Base-by-base conservation (phyloP, 2,329 filamentous ascomycete genomes). In the Penicillium brevicompactum region DNA sequence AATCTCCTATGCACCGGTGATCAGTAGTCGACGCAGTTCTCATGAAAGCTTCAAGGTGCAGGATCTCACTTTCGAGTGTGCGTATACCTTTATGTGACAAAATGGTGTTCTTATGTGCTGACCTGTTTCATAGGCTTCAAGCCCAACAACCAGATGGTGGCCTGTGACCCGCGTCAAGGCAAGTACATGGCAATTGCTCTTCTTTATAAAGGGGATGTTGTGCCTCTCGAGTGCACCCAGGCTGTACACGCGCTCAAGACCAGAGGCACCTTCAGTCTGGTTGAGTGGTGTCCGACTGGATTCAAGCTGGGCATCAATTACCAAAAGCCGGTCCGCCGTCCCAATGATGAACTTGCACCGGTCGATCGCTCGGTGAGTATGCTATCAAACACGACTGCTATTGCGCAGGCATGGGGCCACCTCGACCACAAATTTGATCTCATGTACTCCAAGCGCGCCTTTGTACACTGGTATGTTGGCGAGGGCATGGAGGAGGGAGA, bases 401-500 rank as follows among this genome's bases (percentile, higher is more conserved):
- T 88, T 56, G 78, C 84, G 46, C 85, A 87, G 70, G 85, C 85
- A 7, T 88, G 85, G 85, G 79, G 78, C 44, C 78, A 84, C 60
- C 79, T 87, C 34, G 83, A 86, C 67, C 83, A 85, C 74, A 87
- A 88, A 69, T 88, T 88, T 71, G 85, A 88, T 67, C 81, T 88
- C 60, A 88, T 88, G 85, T 87, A 87, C 74, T 82, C 81, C 58
- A 88, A 87, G 77, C 82, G 85, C 59, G 85, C 85, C 11, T 88
- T 88, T 67, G 85, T 87, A 14, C 85, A 87, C 70, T 87, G 85
- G 85, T 88, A 87, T 65, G 90, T 94, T 51, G 90, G 90, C 63
- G 90, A 94, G 79, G 90, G 90, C 78, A 94, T 94, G 90, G 90
- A 94, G 80, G 90, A 94, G 75, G 90, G 90, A 68, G 90, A 94